A percentile compares a stretch with the other conserved stretches of the same genome.
Conservation (phyloP, 352 stramenopile species). For the Globisporangium cederbergense region DNA sequence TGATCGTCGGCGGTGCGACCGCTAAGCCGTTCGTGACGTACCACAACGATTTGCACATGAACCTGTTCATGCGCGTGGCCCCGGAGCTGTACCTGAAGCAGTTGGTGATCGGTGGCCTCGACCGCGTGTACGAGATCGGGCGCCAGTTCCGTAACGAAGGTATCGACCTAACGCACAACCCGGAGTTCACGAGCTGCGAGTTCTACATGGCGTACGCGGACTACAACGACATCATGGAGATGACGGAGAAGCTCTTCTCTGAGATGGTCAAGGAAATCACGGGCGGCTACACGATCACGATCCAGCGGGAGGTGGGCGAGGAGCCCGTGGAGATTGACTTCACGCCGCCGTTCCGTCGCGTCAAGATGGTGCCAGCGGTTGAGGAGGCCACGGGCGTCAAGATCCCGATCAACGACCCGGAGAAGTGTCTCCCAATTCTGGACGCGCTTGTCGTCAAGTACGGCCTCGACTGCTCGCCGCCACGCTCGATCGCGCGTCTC, state of each 20-base stretch:
- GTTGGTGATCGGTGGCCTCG: slow-evolving; percentile 96
- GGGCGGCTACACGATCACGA: slow-evolving; percentile 84
- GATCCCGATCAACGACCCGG: slow-evolving; percentile 73
- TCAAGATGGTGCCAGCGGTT: slow-evolving; percentile 90
- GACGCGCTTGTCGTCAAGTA: slow-evolving; percentile 71
- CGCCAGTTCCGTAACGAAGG: slow-evolving; percentile 99
- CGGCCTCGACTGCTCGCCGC: slow-evolving; percentile 60
- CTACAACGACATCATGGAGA: slow-evolving; percentile 98
- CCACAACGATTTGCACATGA: slow-evolving; percentile 95
- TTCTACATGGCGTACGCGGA: slow-evolving; percentile 99
- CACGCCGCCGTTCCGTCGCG: slow-evolving; percentile 91
- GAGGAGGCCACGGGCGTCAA: slow-evolving; percentile 64
- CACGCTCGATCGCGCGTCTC: slow-evolving; percentile 72
- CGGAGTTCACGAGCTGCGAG: slow-evolving; percentile 98
- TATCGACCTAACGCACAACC: slow-evolving; percentile 97
- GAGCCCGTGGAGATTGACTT: slow-evolving; percentile 90
- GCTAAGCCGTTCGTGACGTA: slow-evolving; percentile 98
- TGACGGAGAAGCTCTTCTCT: slow-evolving; percentile 94
- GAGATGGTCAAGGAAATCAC: slow-evolving; percentile 90
- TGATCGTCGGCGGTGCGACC: slow-evolving; percentile 93
- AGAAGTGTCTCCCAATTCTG: slow-evolving; percentile 55
- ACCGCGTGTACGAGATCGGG: slow-evolving; percentile 98
- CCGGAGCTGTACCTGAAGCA: slow-evolving; percentile 98
- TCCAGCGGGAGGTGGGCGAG: slow-evolving; percentile 80
- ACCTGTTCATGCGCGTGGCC: slow-evolving; percentile 96